Evolutionary conservation across 1,284 basidiomycete species (phyloP).

Genomic region (Pseudozyma tsukubaensis): DNA sequence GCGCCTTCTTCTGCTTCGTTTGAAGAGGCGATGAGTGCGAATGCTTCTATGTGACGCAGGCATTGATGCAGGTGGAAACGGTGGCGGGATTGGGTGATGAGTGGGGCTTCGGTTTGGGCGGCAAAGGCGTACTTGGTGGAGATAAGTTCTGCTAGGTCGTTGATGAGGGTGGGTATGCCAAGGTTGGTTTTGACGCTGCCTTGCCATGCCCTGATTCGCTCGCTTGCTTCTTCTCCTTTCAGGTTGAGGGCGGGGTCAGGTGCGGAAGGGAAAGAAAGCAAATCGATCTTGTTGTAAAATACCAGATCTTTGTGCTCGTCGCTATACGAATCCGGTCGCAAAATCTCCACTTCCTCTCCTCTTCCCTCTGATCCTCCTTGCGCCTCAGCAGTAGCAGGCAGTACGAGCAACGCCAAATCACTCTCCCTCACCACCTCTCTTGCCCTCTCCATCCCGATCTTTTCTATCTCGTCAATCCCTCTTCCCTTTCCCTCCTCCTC

Average conservation of each 20-base stretch:
- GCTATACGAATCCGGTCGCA: slow-evolving; percentile 72
- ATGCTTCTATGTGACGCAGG: slow-evolving; percentile 75
- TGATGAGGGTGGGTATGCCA: slow-evolving; percentile 75
- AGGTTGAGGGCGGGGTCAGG: background rate
- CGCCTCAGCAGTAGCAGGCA: slow-evolving; percentile 75
- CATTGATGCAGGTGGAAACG: slow-evolving; percentile 77
- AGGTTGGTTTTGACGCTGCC: slow-evolving; percentile 76
- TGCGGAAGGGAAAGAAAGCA: slow-evolving; percentile 62
- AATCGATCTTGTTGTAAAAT: slow-evolving; percentile 81
- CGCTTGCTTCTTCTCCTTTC: too few relatives aligned
- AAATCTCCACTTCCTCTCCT: slow-evolving; percentile 59
- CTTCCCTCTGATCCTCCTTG: background rate
- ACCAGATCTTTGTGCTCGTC: slow-evolving; percentile 70
- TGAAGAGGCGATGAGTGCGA: slow-evolving; percentile 14
- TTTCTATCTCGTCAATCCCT: slow-evolving; percentile 77
- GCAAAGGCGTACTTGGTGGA: slow-evolving; percentile 72
- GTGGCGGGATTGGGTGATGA: slow-evolving; percentile 84
- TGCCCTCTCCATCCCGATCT: slow-evolving; percentile 83
- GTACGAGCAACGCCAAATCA: slow-evolving; percentile 81
- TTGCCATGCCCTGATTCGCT: slow-evolving; percentile 71
- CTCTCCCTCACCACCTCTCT: slow-evolving; percentile 75
- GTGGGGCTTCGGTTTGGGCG: slow-evolving; percentile 71
- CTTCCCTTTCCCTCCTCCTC: slow-evolving; percentile 31
- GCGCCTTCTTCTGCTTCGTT: slow-evolving; percentile 70
- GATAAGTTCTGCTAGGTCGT: slow-evolving; percentile 74